Percentiles rank a stretch among this genome's conserved stretches.
Conservation (phyloP, 2,329 filamentous ascomycete genomes). For the Colletotrichum siamense region DNA sequence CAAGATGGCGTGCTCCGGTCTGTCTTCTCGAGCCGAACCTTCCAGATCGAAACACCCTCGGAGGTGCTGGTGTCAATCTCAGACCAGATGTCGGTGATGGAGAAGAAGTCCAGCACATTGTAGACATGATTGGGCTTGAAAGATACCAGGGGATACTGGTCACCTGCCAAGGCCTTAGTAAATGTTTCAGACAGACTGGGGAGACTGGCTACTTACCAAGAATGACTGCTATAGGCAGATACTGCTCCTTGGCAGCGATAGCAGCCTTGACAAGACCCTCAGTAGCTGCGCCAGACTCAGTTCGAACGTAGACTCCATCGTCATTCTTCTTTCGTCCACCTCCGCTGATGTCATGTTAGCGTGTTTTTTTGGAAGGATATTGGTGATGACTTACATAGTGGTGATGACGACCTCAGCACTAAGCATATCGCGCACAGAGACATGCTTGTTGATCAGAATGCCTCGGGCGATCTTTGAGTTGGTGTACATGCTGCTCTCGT, state of each 20-base stretch:
- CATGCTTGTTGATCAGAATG: slow-evolving; percentile 63
- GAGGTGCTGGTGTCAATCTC: slow-evolving; percentile 51
- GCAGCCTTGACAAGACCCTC: slow-evolving; percentile 39
- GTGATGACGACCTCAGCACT: slow-evolving; percentile 68
- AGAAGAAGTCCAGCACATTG: slow-evolving; percentile 72
- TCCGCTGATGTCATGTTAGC: slow-evolving; percentile 46
- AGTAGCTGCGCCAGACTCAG: slow-evolving; percentile 44
- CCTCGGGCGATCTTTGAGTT: slow-evolving; percentile 54
- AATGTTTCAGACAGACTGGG: too few relatives aligned
- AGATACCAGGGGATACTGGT: slow-evolving; percentile 52
- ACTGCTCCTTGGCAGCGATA: slow-evolving; percentile 47
- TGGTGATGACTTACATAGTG: slow-evolving; percentile 53
- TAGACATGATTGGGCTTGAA: slow-evolving; percentile 62
- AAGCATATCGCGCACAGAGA: slow-evolving; percentile 61
- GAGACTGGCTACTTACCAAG: slow-evolving; percentile 46
- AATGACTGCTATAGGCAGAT: slow-evolving; percentile 60
- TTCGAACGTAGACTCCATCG: slow-evolving; percentile 48
- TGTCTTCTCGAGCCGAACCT: slow-evolving; percentile 71
- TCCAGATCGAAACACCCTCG: slow-evolving; percentile 44
- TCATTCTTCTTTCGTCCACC: slow-evolving; percentile 56
- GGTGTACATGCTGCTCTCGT: slow-evolving; percentile 65
- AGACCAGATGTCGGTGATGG: slow-evolving; percentile 71
- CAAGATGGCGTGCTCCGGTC: slow-evolving; percentile 54
- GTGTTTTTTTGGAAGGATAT: not conserved
- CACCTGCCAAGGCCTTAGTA: slow-evolving; percentile 45